Base-by-base conservation (phyloP, 1,139 yeast genomes). In the Candida sp. region DNA sequence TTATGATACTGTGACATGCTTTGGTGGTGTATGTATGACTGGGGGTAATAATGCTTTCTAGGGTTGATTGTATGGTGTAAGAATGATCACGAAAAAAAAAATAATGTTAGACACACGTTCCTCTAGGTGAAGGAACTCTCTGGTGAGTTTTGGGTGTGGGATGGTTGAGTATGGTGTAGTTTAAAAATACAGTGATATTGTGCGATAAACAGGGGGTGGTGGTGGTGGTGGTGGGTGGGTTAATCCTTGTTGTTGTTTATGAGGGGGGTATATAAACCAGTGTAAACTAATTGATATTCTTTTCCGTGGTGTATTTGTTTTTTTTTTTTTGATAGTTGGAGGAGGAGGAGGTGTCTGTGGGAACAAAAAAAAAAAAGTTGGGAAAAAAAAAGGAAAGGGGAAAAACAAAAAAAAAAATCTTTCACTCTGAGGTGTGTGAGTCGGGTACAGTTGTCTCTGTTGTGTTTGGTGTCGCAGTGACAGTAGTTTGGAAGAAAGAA, bases 1-100 rank as follows among this genome's bases (percentile, higher is more conserved):
- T 49, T 62, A 63, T 44, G 66, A 62, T 32, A 65, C 48, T 66
- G 63, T 61, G 52, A 55, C 55, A 46, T 33, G 38, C 38, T n/a
- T 33, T 12, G 38, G 7, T 4, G 31, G 7, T 28, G 31, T 28
- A 7, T 28, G 31, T 28, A 7, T 28, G 31, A 6, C 9, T 28
- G 31, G 7, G 7, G 7, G 31, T 28, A 17, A 17, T 17, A 17
- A 17, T 17, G 17, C 17, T 17, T 17, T 17, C 17, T 17, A 17
- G 17, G 17, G 17, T 33, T 33, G 37, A 7, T 28, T 28, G 31
- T 28, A 7, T 28, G 7, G 31, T 28, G 26, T 23, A 38, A 22
- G 22, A 38, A 40, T 26, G 22, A 27, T 25, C n/a, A 40, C 8
- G 17, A 11, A 33, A 27, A 41, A 41, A 28, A 41, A 30, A 33